A percentile compares a stretch with the other conserved stretches of the same genome.
Evolutionary conservation across 192 early-diverging fungal genomes (phyloP).

Genomic region (Polychytrium aggregatum): DNA sequence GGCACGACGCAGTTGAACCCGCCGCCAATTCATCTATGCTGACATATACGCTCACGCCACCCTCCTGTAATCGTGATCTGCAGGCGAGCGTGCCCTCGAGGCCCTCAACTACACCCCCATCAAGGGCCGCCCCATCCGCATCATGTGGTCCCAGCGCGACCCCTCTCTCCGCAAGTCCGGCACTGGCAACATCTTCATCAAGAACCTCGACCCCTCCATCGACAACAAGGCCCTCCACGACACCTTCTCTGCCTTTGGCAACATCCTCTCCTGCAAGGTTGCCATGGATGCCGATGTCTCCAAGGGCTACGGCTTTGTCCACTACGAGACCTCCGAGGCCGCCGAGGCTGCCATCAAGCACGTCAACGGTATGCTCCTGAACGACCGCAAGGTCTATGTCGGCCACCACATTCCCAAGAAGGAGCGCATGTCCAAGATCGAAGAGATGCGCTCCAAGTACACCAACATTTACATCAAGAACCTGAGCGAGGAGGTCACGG

Average conservation of each 20-base stretch:
- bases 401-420: slow-evolving; percentile 85
- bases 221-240: slow-evolving; percentile 99
- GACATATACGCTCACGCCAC: too few species aligned
- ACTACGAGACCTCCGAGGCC: slow-evolving; percentile 90
- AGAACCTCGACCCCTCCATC: slow-evolving; percentile 94
- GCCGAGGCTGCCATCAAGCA: slow-evolving; percentile 92
- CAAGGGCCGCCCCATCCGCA: slow-evolving; percentile 91
- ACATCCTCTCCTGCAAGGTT: slow-evolving; percentile 96
- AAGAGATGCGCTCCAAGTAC: slow-evolving; percentile 81
- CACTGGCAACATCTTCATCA: slow-evolving; percentile 98
- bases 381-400: slow-evolving; percentile 95
- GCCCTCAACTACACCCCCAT: slow-evolving; percentile 91
- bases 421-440: slow-evolving; percentile 84
- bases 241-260: slow-evolving; percentile 95
- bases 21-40: too few species aligned
- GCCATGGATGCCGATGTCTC: slow-evolving; percentile 67
- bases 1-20: too few species aligned
- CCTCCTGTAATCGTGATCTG: too few species aligned
- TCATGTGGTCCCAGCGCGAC: slow-evolving; percentile 99
- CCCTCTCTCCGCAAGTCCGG: slow-evolving; percentile 85
- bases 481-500: slow-evolving; percentile 64
- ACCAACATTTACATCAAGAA: slow-evolving; percentile 99
- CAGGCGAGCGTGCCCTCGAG: slow-evolving; percentile 86
- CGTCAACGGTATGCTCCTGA: slow-evolving; percentile 99
- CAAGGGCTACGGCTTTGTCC: slow-evolving; percentile 97